Evolutionary conservation across 2,329 filamentous ascomycete genomes (phyloP), one percentile per base, ranked within the genome.

Genomic region (Botrytis pseudocinerea): DNA sequence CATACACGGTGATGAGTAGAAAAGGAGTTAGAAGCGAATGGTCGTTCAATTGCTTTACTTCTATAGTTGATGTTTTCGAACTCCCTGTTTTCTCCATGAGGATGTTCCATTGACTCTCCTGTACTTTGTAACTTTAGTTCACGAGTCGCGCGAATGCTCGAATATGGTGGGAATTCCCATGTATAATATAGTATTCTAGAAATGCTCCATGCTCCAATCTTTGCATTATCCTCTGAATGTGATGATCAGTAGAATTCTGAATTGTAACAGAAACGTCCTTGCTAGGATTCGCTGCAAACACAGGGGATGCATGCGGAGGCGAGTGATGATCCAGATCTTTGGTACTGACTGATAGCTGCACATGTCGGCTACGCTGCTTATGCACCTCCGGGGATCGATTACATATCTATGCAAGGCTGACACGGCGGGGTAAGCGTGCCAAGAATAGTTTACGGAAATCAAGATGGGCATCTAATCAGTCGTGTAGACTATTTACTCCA

Each of bases 21-120:
- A 57, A 25, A 68, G 64, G 25, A 57, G 64, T 57, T 68, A 22
- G 25, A 68, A n/a, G 38, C 14, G 63, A 44, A 48, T 28, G 64
- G 64, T 57, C 48, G 46, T 57, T 57, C 35, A 68, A 18, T 68
- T 68, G 35, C 46, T 68, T 20, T n/a, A 40, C 25, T 57, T 54
- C 10, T 68, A n/a, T 40, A 57, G n/a, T 68, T 22, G 32, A 20
- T 42, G 35, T 57, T 57, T 54, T 57, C 25, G 46, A 68, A 68
- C 35, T 40, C 54, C 46, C 14, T 3, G 20, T 68, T 57, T 38
- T 20, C 28, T 32, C 28, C 20, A 51, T 6, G 38, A 38, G 16
- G 44, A 51, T 57, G 35, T 66, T 54, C 1, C 32, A 40, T 66
- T 40, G 18, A 57, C 5, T 32, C 35, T 42, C 9, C 16, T 68